Conservation (phyloP, 345 rosid genomes). For the Populus nigra region DNA sequence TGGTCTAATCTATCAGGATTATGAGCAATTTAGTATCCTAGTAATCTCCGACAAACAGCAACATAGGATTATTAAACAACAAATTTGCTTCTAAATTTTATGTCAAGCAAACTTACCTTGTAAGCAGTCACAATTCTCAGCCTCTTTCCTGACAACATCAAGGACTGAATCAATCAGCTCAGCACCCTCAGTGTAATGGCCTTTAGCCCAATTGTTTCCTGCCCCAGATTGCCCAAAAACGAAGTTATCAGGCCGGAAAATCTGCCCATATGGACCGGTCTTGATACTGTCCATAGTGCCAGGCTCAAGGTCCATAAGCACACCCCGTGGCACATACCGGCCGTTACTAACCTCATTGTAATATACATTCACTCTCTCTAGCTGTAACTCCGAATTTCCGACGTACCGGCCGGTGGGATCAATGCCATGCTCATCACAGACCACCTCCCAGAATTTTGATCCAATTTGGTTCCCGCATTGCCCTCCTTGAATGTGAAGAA, state of each 20-base stretch:
- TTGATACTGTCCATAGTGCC: slow-evolving; percentile 39
- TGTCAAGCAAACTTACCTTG: slow-evolving; percentile 22
- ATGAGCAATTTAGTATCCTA: background rate
- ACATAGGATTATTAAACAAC: background rate
- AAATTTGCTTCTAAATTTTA: too few species aligned
- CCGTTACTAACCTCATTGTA: slow-evolving; percentile 31
- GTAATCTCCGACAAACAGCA: background rate
- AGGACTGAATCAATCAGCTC: slow-evolving; percentile 37
- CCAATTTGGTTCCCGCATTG: slow-evolving; percentile 44
- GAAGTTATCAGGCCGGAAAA: slow-evolving; percentile 29
- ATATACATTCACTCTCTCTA: slow-evolving; percentile 30
- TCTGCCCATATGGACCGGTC: slow-evolving; percentile 23
- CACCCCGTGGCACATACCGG: slow-evolving; percentile 32
- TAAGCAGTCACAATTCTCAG: slow-evolving; percentile 36
- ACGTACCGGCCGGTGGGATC: slow-evolving; percentile 26
- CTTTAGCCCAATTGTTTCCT: slow-evolving; percentile 40
- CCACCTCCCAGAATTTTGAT: slow-evolving; percentile 37
- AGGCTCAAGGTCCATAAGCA: slow-evolving; percentile 43
- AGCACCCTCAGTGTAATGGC: slow-evolving; percentile 40
- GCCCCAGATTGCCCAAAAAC: slow-evolving; percentile 38
- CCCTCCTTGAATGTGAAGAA: slow-evolving; percentile 42
- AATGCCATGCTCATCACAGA: slow-evolving; percentile 39
- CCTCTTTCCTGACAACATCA: slow-evolving; percentile 40
- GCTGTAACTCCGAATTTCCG: slow-evolving; percentile 22
- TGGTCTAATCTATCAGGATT: background rate